Percentiles rank a stretch among this genome's conserved stretches.
phyloP scores from a whole-genome alignment of 139 green algal species.

The Picochlorum sp. region DNA sequence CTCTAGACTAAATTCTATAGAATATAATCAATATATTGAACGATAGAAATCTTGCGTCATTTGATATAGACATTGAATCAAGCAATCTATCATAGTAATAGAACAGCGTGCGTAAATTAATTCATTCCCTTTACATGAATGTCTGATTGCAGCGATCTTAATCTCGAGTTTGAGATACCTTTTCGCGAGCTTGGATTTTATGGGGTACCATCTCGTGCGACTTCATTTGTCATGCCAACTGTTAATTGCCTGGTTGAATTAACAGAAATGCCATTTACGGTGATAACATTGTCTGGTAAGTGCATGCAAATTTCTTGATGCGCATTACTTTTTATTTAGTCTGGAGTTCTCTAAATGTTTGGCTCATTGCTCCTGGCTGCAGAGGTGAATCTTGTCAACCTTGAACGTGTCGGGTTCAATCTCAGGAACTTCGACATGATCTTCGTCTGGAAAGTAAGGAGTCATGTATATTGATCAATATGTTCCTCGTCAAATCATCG shows the following conservation, averaged over 20 bases:
- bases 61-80: too few relatives aligned
- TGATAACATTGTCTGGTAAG: slow-evolving; percentile 64
- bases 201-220: slow-evolving; percentile 73
- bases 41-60: too few relatives aligned
- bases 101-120: too few relatives aligned
- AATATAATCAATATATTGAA: too few relatives aligned
- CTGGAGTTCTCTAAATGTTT: neutral
- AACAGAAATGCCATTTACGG: slow-evolving; percentile 88
- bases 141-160: slow-evolving; percentile 38
- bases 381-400: slow-evolving; percentile 92
- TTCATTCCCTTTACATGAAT: neutral
- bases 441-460: slow-evolving; percentile 97
- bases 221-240: slow-evolving; percentile 79
- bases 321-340: neutral
- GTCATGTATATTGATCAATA: too few relatives aligned
- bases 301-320: slow-evolving; percentile 1
- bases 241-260: slow-evolving; percentile 97
- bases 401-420: slow-evolving; percentile 96
- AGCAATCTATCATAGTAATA: neutral
- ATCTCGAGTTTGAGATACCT: slow-evolving; percentile 96
- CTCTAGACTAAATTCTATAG: too few relatives aligned
- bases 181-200: slow-evolving; percentile 94
- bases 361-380: too few relatives aligned
- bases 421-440: slow-evolving; percentile 98
- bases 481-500: too few relatives aligned